Base-by-base conservation (phyloP, 805 yeast species). In the Metschnikowia hibisci region DNA sequence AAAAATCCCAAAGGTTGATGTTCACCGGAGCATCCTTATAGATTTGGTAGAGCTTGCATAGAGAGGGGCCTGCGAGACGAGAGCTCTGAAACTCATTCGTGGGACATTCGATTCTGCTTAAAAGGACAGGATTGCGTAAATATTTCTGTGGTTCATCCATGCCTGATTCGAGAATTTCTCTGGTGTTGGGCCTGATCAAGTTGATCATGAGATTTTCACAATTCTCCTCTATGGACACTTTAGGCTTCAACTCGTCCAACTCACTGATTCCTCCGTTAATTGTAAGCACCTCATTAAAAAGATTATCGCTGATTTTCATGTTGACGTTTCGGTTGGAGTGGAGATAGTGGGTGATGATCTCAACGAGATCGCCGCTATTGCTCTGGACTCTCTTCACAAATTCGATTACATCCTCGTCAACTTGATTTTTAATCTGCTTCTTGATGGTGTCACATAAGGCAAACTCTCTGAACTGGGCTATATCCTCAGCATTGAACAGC, bases 1-100 rank as follows among this genome's bases (percentile, higher is more conserved):
- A 85, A 51, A 80, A 81, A 52, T 85, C 95, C 62, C 71, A 81
- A 41, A 83, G 72, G 55, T 85, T 85, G 47, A 85, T 73, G 25
- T 73, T 65, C 3, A 81, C 70, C 18, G 86, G 84, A 0, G 96
- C 90, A 53, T 89, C 96, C 46, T 93, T 77, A 58, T 82, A 84
- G 12, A 87, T 69, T 37, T 78, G 75, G 63, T 78, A 89, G 42
- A 89, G 58, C 38, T 75, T 77, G 25, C 51, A 33, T n/a, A 52
- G 28, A 3, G 46, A 37, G 12, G 55, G 55, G 3, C 55, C 55
- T 26, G 43, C 26, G 7, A 52, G 46, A 8, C 47, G 41, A 10
- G 41, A 28, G n/a, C 31, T 26, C 11, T 31, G 33, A 6, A 26
- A 20, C 4, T 29, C 33, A 8, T 12, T 20, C 20, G 40, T 29